Percentiles rank a stretch among this genome's conserved stretches.
phyloP scores from a whole-genome alignment of 2,329 filamentous ascomycete species.

The Penicillium thymicola region DNA sequence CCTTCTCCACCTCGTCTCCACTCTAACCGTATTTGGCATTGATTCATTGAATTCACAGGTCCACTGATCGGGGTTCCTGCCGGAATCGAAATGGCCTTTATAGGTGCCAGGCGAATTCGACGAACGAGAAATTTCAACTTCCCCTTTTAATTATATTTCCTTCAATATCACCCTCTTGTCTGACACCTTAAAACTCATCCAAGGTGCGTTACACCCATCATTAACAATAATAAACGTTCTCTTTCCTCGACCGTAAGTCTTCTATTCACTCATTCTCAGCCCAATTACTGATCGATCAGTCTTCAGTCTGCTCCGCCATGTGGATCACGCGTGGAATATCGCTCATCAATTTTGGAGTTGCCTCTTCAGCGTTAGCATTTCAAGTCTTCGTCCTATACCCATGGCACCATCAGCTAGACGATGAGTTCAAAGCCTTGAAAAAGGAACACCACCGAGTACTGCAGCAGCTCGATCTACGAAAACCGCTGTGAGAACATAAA shows the following conservation, averaged over 20 bases:
- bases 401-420: slow-evolving; percentile 65
- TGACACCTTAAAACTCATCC: neutral
- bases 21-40: neutral
- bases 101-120: neutral
- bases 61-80: neutral
- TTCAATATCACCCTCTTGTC: neutral
- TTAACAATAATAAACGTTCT: neutral
- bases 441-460: slow-evolving; percentile 51
- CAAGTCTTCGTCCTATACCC: slow-evolving; percentile 69
- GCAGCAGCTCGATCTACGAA: slow-evolving; percentile 5
- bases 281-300: neutral
- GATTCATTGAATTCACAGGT: neutral
- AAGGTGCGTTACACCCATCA: neutral
- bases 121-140: neutral
- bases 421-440: slow-evolving; percentile 59
- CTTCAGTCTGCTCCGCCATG: slow-evolving; percentile 28
- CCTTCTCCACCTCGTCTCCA: neutral
- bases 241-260: neutral
- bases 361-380: slow-evolving; percentile 62
- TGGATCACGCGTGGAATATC: slow-evolving; percentile 53
- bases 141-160: neutral
- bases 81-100: neutral
- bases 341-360: slow-evolving; percentile 64
- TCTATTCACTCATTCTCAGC: neutral
- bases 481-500: neutral